A percentile compares a stretch with the other conserved stretches of the same genome.
phyloP scores from a whole-genome alignment of 495 filamentous ascomycete genomes.

The Aspergillus conjunctus region DNA sequence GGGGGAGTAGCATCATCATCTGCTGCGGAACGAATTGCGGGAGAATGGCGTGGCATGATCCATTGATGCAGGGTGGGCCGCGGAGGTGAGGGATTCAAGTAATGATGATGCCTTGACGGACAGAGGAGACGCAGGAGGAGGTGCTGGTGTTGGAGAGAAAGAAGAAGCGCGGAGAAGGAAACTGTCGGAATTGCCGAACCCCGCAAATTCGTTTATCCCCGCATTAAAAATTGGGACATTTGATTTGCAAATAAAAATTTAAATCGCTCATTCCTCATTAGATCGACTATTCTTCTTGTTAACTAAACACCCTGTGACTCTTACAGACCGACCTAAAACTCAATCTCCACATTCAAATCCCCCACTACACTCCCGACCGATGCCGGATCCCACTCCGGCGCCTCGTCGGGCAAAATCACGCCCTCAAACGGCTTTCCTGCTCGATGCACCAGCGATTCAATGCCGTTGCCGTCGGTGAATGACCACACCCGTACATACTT shows the following conservation, averaged over 20 bases:
- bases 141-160: neutral
- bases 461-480: conserved; percentile 47
- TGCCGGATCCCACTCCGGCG: conserved; percentile 27
- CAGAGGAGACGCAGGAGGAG: too few relatives aligned
- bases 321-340: conserved; percentile 16
- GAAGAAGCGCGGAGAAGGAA: conserved; percentile 7
- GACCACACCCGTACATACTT: conserved; percentile 46
- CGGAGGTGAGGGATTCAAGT: too few relatives aligned
- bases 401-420: conserved; percentile 34
- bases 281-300: too few relatives aligned
- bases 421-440: conserved; percentile 30
- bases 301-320: too few relatives aligned
- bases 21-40: conserved; percentile 13
- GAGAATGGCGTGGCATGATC: conserved; percentile 26
- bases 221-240: too few relatives aligned
- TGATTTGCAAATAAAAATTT: too few relatives aligned
- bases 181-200: conserved; percentile 23
- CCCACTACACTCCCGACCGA: conserved; percentile 22
- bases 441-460: conserved; percentile 38
- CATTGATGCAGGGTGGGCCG: conserved; percentile 9
- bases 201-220: conserved; percentile 8
- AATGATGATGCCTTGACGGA: too few relatives aligned
- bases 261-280: too few relatives aligned
- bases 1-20: conserved; percentile 32
- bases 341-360: conserved; percentile 28